These are phyloP conservation scores for Saccharomycopsis phalli DNA, from an alignment of 1,139 yeast genomes.

Conservation along the genomic window DNA sequence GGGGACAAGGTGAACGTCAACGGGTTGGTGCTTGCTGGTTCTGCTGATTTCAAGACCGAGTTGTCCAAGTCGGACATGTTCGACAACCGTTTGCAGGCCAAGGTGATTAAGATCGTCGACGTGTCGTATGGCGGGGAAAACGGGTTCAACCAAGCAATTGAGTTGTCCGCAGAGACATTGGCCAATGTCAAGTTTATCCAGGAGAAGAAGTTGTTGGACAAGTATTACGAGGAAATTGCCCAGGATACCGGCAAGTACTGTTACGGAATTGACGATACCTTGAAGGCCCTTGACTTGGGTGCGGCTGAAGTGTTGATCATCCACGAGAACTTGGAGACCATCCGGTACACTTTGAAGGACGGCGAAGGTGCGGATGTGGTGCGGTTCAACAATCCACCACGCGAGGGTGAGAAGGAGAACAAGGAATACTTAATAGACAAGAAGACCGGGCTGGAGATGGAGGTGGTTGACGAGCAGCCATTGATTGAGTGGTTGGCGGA, in stretches of 20 bases:
- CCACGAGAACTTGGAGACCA: constrained; percentile 78
- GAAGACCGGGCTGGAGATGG: constrained; percentile 84
- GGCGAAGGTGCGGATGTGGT: constrained; percentile 71
- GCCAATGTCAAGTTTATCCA: constrained; percentile 96
- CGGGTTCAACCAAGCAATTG: constrained; percentile 98
- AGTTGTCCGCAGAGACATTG: constrained; percentile 90
- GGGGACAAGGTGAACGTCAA: constrained; percentile 88
- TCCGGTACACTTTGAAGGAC: constrained; percentile 80
- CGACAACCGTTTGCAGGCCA: constrained; percentile 79
- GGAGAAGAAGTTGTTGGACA: constrained; percentile 89
- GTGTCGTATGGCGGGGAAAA: constrained; percentile 98
- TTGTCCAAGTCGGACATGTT: constrained; percentile 87
- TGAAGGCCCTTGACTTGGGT: constrained; percentile 92
- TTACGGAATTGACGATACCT: constrained; percentile 93
- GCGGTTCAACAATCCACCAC: constrained; percentile 56
- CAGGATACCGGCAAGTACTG: constrained; percentile 96
- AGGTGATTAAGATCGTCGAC: constrained; percentile 88
- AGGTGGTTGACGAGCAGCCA: constrained; percentile 69
- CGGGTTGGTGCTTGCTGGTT: constrained; percentile 94
- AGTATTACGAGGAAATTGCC: constrained; percentile 92
- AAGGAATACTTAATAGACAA: constrained; percentile 74
- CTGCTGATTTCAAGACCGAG: constrained; percentile 96
- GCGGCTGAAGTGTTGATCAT: constrained; percentile 91
- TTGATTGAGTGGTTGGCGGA: constrained; percentile 97
- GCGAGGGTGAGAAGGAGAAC: constrained; percentile 44